Conservation (phyloP, 2,329 filamentous ascomycete genomes). For the Apiospora pterosperma region DNA sequence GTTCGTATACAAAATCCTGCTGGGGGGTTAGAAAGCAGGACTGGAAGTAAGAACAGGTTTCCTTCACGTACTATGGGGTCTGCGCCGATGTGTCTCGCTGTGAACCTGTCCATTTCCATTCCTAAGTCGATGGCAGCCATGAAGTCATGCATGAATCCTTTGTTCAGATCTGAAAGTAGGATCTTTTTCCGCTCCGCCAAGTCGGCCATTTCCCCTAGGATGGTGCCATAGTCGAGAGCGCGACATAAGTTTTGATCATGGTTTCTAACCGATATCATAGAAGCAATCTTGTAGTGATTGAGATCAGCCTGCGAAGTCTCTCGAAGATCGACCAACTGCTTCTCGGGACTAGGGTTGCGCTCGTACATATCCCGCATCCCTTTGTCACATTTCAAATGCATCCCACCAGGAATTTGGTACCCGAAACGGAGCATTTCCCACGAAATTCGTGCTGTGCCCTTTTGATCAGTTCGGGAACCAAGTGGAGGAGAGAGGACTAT, state of each 20-base stretch:
- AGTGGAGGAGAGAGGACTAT: background rate
- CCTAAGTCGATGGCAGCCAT: background rate
- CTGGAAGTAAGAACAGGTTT: background rate
- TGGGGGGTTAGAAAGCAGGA: background rate
- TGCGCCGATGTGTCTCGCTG: background rate
- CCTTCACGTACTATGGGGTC: background rate
- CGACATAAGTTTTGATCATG: no score
- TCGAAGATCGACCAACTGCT: background rate
- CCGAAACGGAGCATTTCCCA: background rate
- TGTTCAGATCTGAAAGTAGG: background rate
- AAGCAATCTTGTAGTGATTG: background rate
- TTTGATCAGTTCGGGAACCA: background rate
- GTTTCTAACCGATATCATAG: background rate
- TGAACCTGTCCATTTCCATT: background rate
- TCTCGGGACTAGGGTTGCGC: fast-evolving
- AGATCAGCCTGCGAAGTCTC: background rate
- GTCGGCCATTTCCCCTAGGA: background rate
- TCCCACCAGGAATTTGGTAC: background rate
- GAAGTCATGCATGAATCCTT: background rate
- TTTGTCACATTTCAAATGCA: background rate
- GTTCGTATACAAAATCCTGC: no score
- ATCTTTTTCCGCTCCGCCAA: background rate
- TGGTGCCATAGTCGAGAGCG: no score
- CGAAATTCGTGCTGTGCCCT: background rate
- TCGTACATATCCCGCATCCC: background rate